A percentile compares a stretch with the other conserved stretches of the same genome.
These are phyloP conservation scores for Chrysanthemum seticuspe DNA, from an alignment of 129 eudicot genomes.

Conservation along the genomic window DNA sequence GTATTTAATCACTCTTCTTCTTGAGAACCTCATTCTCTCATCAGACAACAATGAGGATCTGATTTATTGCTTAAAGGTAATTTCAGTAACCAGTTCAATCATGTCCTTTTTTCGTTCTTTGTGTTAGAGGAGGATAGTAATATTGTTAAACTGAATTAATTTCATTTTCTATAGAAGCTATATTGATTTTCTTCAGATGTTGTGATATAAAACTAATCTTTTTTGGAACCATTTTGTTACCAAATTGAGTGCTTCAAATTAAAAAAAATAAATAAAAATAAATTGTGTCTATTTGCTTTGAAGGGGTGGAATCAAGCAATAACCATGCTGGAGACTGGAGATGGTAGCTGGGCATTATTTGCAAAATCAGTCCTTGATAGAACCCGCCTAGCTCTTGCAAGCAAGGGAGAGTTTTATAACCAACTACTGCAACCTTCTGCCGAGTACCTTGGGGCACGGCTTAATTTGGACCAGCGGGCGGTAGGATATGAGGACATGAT, in stretches of 20 bases:
- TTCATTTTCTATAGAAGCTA: background rate
- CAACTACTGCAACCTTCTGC: conserved; percentile 49
- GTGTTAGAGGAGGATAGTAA: conserved; percentile 12
- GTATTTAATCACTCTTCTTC: conserved; percentile 79
- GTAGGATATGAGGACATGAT: conserved; percentile 29
- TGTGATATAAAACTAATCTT: conserved; percentile 5
- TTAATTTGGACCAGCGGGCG: conserved; percentile 51
- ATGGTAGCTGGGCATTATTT: conserved; percentile 51
- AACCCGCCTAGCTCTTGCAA: conserved; percentile 44
- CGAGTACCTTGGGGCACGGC: conserved; percentile 52
- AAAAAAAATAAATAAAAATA: conserved; percentile 1
- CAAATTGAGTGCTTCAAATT: background rate
- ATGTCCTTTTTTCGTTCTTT: conserved; percentile 3
- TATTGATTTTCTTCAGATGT: conserved; percentile 16
- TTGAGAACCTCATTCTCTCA: conserved; percentile 90
- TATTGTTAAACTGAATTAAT: background rate
- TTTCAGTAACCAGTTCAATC: conserved; percentile 11
- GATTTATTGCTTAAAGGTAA: conserved; percentile 92
- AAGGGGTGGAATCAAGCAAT: conserved; percentile 89
- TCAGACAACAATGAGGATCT: conserved; percentile 89
- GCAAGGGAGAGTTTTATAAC: conserved; percentile 43
- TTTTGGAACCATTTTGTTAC: conserved; percentile 15
- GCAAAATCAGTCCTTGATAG: conserved; percentile 60
- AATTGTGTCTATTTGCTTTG: conserved; percentile 14
- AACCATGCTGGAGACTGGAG: conserved; percentile 53